Evolutionary conservation across 148 eudicot species (phyloP), one percentile per base, ranked within the genome.

Genomic region (Rhododendron henanense): DNA sequence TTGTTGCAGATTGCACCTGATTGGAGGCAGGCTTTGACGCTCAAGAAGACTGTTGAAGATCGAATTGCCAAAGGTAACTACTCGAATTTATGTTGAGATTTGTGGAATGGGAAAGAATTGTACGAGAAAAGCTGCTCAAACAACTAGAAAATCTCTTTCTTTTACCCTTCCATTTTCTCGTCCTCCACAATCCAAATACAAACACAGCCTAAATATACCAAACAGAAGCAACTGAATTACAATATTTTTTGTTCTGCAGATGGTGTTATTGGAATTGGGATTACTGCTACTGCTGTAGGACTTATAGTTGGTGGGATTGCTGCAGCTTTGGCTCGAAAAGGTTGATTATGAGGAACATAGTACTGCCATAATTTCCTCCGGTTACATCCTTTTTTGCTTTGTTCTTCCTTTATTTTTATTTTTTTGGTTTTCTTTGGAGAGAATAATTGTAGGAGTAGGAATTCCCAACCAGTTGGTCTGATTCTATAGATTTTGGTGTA

Each of bases 241-340:
- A 41, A 3, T 4, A 77, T 3, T 83, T 45, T 84, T 50, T 21
- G 78, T 45, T 53, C 37, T 90, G 87, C 93, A 96, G 99, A 96
- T 87, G 99, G 99, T 79, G 94, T 93, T 55, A 93, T 96, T 84
- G 98, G 97, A 79, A 92, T 95, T 39, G 99, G 97, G 87, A 92
- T 96, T 69, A 90, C 98, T 81, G 98, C 98, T 33, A 95, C 99
- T 88, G 94, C 94, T 63, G 95, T 95, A 67, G 97, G 97, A 86
- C 92, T 96, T 76, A 69, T 96, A 35, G 96, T 89, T 83, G 99
- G 96, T 86, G 99, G 99, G 21, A 92, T 96, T 73, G 98, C 97
- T 83, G 95, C 98, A 48, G 97, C 97, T 80, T 89, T 95, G 87
- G 89, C 93, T 81, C 92, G 94, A 48, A 93, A 85, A 84, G 89